Percentiles rank a stretch among this genome's conserved stretches.
Evolutionary conservation across 345 rosid genomes (phyloP).

Genomic region (Linum tenue): DNA sequence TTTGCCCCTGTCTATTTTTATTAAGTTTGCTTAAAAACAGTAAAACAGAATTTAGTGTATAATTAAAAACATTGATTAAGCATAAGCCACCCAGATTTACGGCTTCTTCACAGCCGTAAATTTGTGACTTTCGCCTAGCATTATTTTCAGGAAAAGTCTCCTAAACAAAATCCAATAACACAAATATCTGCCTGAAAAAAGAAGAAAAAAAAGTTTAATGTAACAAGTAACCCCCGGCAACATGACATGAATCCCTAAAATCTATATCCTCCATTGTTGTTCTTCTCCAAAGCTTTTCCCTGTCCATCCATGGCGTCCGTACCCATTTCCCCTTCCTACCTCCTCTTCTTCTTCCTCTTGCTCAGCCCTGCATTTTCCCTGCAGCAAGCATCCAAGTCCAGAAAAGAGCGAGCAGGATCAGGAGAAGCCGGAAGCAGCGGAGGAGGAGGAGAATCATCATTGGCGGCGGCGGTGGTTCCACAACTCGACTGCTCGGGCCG

Average conservation of each 20-base stretch:
- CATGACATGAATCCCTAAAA: no score
- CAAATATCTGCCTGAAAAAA: no score
- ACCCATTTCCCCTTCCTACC: not conserved
- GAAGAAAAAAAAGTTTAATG: no score
- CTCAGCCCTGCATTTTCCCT: not conserved
- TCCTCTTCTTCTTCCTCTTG: conserved; percentile 5
- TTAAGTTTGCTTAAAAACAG: no score
- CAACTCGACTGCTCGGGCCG: conserved; percentile 41
- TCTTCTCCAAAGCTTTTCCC: not conserved
- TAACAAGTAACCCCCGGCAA: no score
- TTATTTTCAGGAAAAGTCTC: no score
- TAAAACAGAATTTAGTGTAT: not conserved
- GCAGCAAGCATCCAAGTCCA: not conserved
- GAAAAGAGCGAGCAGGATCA: not conserved
- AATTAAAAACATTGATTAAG: no score
- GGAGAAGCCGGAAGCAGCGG: not conserved
- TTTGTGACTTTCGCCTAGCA: not conserved
- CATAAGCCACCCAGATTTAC: not conserved
- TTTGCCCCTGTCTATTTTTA: no score
- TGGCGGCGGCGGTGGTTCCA: not conserved
- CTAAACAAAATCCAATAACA: no score
- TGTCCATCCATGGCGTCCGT: not conserved
- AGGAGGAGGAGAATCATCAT: no score
- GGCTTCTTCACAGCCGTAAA: not conserved
- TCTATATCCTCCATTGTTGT: not conserved